phyloP scores from a whole-genome alignment of 306 rosid genomes.

The Medicago arabica region DNA sequence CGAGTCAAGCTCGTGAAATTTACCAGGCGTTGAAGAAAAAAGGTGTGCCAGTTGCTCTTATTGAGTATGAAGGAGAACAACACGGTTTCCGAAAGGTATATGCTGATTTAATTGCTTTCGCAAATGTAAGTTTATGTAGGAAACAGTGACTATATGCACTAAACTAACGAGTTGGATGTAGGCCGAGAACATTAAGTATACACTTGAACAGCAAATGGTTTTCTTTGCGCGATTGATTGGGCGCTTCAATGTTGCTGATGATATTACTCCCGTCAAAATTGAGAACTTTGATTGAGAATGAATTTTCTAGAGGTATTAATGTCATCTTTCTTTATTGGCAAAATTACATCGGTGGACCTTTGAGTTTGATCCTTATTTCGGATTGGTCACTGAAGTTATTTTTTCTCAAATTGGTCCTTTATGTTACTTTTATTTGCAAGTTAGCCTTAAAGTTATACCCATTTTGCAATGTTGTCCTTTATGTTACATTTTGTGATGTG shows the following conservation, averaged over 20 bases:
- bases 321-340: too few species aligned
- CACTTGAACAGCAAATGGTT: conserved; percentile 96
- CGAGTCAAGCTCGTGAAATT: conserved; percentile 85
- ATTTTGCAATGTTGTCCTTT: too few species aligned
- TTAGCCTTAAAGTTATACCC: too few species aligned
- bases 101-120: conserved; percentile 1
- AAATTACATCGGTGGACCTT: too few species aligned
- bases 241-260: conserved; percentile 77
- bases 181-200: conserved; percentile 95
- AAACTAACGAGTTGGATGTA: conserved; percentile 49
- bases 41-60: conserved; percentile 90
- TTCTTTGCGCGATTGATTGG: conserved; percentile 93
- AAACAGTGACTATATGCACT: conserved; percentile 28
- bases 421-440: too few species aligned
- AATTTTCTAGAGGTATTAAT: conserved; percentile 32
- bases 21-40: conserved; percentile 79
- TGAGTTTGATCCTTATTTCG: too few species aligned
- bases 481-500: too few species aligned
- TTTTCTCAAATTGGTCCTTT: too few species aligned
- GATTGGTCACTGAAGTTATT: too few species aligned
- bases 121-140: neutral
- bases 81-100: conserved; percentile 95
- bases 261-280: conserved; percentile 78
- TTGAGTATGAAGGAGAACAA: conserved; percentile 95
- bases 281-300: conserved; percentile 65